Evolutionary conservation across 768 basidiomycete genomes (phyloP).

Genomic region (Phylloporus scabripes): DNA sequence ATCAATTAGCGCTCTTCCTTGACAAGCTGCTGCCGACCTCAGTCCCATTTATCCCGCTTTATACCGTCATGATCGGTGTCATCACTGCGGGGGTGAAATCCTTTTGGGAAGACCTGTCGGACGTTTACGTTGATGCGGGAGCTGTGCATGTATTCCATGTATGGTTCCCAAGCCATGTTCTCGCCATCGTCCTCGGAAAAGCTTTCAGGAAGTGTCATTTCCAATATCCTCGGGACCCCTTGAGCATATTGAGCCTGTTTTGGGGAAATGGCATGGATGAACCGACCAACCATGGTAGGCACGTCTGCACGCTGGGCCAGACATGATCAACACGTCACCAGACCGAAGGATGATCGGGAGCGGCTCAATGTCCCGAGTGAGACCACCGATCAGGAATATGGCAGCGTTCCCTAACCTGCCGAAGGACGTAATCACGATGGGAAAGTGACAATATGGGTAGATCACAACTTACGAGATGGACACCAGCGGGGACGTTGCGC

Average conservation of each 20-base stretch:
- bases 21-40: constrained; percentile 1
- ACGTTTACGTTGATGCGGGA: constrained; percentile 90
- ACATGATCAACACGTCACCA: constrained; percentile 92
- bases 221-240: constrained; percentile 88
- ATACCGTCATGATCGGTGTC: constrained; percentile 1
- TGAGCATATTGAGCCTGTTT: not conserved
- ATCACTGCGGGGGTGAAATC: constrained; percentile 39
- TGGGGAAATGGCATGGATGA: not conserved
- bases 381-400: constrained; percentile 84
- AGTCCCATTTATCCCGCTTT: not conserved
- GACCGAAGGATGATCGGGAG: constrained; percentile 81
- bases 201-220: constrained; percentile 67
- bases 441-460: not conserved
- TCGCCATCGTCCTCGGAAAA: constrained; percentile 34
- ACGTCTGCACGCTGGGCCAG: constrained; percentile 74
- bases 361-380: constrained; percentile 71
- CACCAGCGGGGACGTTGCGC: constrained; percentile 86
- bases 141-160: constrained; percentile 56
- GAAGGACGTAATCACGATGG: not conserved
- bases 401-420: constrained; percentile 81
- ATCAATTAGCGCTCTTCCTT: not conserved
- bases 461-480: constrained; percentile 74
- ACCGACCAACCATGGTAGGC: constrained; percentile 81
- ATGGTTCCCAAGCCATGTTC: constrained; percentile 51
- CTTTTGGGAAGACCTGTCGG: constrained; percentile 79